Evolutionary conservation across 2,329 filamentous ascomycete genomes (phyloP), one percentile per base, ranked within the genome.

Genomic region (Apiospora saccharicola): DNA sequence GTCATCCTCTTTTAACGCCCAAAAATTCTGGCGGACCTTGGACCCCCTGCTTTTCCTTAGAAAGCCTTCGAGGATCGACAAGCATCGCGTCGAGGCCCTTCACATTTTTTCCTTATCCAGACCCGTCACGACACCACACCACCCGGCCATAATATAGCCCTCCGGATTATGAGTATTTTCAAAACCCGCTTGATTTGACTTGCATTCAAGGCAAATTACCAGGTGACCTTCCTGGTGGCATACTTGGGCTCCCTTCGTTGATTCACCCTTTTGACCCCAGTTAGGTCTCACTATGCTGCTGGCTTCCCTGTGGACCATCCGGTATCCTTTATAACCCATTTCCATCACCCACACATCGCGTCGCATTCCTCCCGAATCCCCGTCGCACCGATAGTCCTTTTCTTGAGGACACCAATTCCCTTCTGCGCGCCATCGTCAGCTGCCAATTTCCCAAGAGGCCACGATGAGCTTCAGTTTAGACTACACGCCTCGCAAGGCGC

Each of bases 401-500:
- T 47, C 68, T 69, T 43, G 69, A 64, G 71, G 57, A 71, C 49
- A 13, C 13, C 67, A 30, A 69, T 37, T 61, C 24, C 51, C 49
- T 67, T 68, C 46, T 49, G 70, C 37, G 51, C 70, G 71, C 73
- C 64, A 74, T 72, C 64, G 47, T 69, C 69, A 67, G 43, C 61
- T 71, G 24, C 12, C 67, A 68, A 68, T 68, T 4, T 46, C n/a
- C 61, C 67, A 71, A 69, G 71, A 61, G 44, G 37, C 41, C 76
- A 77, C 51, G 68, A 80, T 80, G 78, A 77, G 72, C 75, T 77
- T 76, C 69, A 75, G 72, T 67, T 71, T 64, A 24, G 57, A 64
- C 57, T 64, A 51, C 74, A 71, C 71, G 78, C 79, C 67, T 76
- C 79, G 71, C 76, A 75, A 80, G 73, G 70, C 79, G 71, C 77